phyloP scores from a whole-genome alignment of 805 yeast genomes.

The Yamadazyma philogaea region DNA sequence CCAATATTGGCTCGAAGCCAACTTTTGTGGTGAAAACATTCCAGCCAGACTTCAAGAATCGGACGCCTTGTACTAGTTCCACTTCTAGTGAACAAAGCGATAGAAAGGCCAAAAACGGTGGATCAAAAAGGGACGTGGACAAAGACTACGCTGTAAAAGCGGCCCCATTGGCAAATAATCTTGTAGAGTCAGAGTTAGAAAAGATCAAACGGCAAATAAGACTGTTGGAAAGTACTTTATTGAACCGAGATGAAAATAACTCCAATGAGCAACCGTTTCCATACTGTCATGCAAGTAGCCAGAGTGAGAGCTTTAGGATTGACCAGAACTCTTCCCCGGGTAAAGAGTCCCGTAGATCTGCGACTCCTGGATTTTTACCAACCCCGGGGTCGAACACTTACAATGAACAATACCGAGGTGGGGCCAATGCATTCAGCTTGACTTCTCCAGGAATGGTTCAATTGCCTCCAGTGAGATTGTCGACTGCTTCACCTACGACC shows the following conservation, averaged over 20 bases:
- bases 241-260: background rate
- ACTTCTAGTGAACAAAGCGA: background rate
- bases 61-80: background rate
- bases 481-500: background rate
- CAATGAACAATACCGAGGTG: background rate
- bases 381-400: background rate
- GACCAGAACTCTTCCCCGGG: background rate
- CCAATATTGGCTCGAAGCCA: conserved; percentile 5
- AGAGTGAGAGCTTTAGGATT: background rate
- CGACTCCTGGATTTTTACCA: background rate
- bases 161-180: background rate
- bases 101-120: background rate
- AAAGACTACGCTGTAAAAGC: background rate
- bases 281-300: background rate
- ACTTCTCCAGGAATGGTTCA: background rate
- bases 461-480: conserved; percentile 2
- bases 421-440: background rate
- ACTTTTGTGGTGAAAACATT: conserved; percentile 3
- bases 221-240: conserved; percentile 1
- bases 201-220: background rate
- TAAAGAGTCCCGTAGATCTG: background rate
- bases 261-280: no score
- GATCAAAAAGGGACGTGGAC: background rate
- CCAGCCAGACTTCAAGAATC: background rate
- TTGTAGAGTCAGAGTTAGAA: conserved; percentile 3